Evolutionary conservation across 306 rosid genomes (phyloP).

Genomic region (Medicago ruthenica): DNA sequence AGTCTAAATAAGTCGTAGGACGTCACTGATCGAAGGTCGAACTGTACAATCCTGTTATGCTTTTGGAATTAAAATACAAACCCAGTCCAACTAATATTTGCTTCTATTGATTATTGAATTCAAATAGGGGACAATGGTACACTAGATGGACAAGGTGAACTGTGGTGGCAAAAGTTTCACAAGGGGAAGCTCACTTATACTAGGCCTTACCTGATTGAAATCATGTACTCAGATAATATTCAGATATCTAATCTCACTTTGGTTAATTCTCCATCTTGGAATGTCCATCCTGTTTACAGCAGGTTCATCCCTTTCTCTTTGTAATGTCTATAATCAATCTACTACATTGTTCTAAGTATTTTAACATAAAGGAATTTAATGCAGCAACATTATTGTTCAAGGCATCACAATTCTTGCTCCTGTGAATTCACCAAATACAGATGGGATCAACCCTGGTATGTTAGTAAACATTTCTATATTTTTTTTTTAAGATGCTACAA

Average conservation of each 20-base stretch:
- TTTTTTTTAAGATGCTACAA: neutral
- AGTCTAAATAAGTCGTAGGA: neutral
- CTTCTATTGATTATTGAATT: constrained; percentile 26
- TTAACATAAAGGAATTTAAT: constrained; percentile 45
- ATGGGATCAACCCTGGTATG: constrained; percentile 83
- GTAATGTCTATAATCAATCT: constrained; percentile 15
- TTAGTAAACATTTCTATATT: constrained; percentile 12
- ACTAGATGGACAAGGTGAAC: constrained; percentile 78
- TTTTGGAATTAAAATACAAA: neutral
- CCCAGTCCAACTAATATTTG: neutral
- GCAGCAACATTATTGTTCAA: constrained; percentile 76
- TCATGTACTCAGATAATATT: constrained; percentile 62
- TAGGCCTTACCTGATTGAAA: constrained; percentile 76
- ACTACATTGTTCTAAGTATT: constrained; percentile 1
- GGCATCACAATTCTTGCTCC: constrained; percentile 84
- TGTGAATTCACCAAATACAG: constrained; percentile 77
- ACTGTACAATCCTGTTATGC: neutral
- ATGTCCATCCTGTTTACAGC: constrained; percentile 72
- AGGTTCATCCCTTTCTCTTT: constrained; percentile 49
- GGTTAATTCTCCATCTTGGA: constrained; percentile 69
- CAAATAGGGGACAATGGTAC: constrained; percentile 74
- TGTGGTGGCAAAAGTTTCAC: constrained; percentile 78
- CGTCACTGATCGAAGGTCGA: neutral
- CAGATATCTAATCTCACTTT: constrained; percentile 75
- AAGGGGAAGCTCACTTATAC: constrained; percentile 59